Evolutionary conservation across 202 grass and related monocot species (phyloP), one percentile per base, ranked within the genome.

Genomic region (Cymbopogon flexuosus): DNA sequence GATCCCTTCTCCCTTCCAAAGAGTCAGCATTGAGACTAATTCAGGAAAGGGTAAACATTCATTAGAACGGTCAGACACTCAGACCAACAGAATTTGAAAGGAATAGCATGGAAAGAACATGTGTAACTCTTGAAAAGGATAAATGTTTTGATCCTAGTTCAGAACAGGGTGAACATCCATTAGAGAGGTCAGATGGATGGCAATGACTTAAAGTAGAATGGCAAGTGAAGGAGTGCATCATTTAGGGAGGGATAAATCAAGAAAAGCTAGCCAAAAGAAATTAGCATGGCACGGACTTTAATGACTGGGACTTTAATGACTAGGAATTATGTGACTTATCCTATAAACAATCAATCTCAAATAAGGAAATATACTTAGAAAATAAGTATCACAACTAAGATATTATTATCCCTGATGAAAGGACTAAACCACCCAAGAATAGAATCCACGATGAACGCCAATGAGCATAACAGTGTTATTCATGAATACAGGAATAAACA

Each of bases 51-150:
- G 66, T 27, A 69, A 69, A 14, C n/a, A 43, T 69, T 43, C 19
- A 27, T 43, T 43, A 68, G n/a, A 68, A 39, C 5, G 22, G 5
- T 42, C 19, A 42, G 52, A 57, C 52, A 57, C 52, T 22, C 2
- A 57, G 35, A 68, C 5, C 10, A 14, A 79, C 21, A 37, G 27
- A 76, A 9, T 72, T 72, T 22, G 54, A 21, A 18, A 73, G 5
- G 41, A 79, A 42, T 30, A 65, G 31, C 39, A 15, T 75, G 69
- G 15, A 66, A 70, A 81, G 10, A 76, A 81, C 24, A 86, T 46
- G 21, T 37, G 22, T 70, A 56, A 62, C 45, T 65, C 14, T 41
- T 77, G 22, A 65, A 70, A 81, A 76, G 11, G 19, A 15, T 24
- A 6, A 5, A 7, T 18, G 30, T 37, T 36, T 34, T 22, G 18